phyloP scores from a whole-genome alignment of 2,329 filamentous ascomycete species.

The Allantophomopsis cytisporea region DNA sequence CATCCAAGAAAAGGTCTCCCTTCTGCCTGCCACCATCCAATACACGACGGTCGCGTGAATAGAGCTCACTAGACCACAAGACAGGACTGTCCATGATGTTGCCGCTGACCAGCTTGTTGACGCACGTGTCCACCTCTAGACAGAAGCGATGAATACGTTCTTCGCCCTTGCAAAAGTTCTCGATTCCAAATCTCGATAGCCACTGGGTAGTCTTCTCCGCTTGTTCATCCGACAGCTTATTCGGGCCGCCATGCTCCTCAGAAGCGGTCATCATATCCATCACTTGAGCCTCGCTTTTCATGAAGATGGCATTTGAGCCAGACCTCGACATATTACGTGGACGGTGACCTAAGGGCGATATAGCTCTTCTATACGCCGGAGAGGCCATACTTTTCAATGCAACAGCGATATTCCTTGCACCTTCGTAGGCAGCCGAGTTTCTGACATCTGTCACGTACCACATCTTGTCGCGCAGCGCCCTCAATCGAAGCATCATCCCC shows the following conservation, averaged over 20 bases:
- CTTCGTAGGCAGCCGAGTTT: constrained; percentile 77
- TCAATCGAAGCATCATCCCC: constrained; percentile 59
- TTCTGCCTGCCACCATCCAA: constrained; percentile 31
- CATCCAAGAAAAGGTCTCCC: constrained; percentile 30
- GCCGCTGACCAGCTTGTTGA: constrained; percentile 74
- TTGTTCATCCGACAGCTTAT: constrained; percentile 94
- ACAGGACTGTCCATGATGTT: constrained; percentile 75
- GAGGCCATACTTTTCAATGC: constrained; percentile 85
- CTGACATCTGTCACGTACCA: constrained; percentile 95
- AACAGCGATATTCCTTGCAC: constrained; percentile 72
- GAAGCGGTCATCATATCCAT: constrained; percentile 76
- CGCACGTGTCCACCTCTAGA: constrained; percentile 76
- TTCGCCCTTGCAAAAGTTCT: constrained; percentile 90
- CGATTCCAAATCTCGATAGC: constrained; percentile 68
- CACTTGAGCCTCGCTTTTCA: constrained; percentile 72
- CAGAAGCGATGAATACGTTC: constrained; percentile 91
- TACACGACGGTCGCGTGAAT: constrained; percentile 57
- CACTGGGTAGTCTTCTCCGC: constrained; percentile 73
- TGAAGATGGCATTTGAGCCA: constrained; percentile 36
- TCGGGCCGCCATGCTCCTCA: constrained; percentile 76
- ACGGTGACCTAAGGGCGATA: constrained; percentile 18
- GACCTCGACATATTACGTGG: constrained; percentile 19
- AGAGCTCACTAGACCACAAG: constrained; percentile 85
- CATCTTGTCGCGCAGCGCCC: constrained; percentile 84
- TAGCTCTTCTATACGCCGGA: constrained; percentile 27